These are phyloP conservation scores for Dactylellina parvicollis DNA, from an alignment of 2,329 filamentous ascomycete genomes.

Conservation along the genomic window DNA sequence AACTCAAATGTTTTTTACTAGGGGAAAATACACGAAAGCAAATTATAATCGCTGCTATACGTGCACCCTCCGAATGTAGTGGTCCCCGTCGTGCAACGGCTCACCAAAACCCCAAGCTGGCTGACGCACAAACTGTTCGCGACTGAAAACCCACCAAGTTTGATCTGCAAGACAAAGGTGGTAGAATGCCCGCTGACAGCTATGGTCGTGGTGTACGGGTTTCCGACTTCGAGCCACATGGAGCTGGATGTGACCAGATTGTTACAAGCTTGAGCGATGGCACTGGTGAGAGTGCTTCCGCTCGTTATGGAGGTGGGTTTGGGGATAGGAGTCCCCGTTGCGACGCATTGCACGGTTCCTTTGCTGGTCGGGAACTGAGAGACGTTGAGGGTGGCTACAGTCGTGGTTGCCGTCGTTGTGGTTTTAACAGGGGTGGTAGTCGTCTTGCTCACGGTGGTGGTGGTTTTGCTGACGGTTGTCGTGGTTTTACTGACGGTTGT, in stretches of 20 bases:
- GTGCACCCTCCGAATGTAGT: slow-evolving; percentile 20
- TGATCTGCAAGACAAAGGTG: slow-evolving; percentile 16
- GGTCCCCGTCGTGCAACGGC: neutral
- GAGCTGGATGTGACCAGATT: neutral
- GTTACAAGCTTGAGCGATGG: slow-evolving; percentile 5
- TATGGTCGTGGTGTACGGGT: neutral
- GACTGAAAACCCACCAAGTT: slow-evolving; percentile 20
- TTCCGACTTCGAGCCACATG: slow-evolving; percentile 14
- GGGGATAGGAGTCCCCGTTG: neutral
- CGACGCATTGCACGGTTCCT: neutral
- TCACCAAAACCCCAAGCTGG: neutral
- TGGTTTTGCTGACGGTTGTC: neutral
- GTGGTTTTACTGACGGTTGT: neutral
- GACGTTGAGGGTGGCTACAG: neutral
- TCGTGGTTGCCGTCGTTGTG: slow-evolving; percentile 5
- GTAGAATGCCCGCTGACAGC: slow-evolving; percentile 3
- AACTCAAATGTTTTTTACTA: no score
- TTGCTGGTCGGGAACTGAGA: slow-evolving; percentile 12
- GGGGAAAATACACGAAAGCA: slow-evolving; percentile 17
- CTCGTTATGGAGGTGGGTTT: slow-evolving; percentile 1
- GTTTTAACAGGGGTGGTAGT: neutral
- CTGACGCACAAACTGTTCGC: neutral
- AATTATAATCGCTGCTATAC: slow-evolving; percentile 23
- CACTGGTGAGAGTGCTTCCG: slow-evolving; percentile 8
- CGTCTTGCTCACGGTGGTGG: neutral